These are phyloP conservation scores for Neofusicoccum cordaticola DNA, from an alignment of 2,329 filamentous ascomycete species.

Conservation along the genomic window DNA sequence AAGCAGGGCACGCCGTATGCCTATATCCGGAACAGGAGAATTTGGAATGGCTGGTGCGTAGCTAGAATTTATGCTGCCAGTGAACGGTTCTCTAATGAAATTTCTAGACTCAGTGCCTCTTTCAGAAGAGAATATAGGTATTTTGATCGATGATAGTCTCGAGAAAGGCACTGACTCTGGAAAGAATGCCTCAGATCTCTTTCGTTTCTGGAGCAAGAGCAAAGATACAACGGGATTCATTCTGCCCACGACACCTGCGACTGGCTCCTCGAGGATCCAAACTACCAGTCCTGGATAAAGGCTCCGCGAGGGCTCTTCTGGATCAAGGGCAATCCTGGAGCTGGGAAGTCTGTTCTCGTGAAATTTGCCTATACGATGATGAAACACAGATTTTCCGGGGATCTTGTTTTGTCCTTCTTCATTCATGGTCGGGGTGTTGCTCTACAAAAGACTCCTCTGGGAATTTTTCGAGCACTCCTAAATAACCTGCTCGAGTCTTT, in stretches of 20 bases:
- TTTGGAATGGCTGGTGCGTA: background rate
- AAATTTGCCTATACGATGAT: background rate
- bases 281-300: background rate
- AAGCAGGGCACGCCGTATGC: background rate
- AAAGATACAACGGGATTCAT: background rate
- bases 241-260: background rate
- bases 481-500: background rate
- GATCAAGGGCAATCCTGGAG: background rate
- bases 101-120: background rate
- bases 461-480: background rate
- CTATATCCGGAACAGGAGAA: too few species aligned
- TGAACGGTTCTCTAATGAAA: background rate
- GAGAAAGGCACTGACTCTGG: too few species aligned
- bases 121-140: background rate
- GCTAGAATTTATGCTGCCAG: background rate
- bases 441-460: background rate
- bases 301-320: background rate
- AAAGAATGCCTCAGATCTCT: background rate
- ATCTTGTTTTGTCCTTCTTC: background rate
- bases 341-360: background rate
- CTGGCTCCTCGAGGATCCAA: background rate
- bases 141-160: background rate
- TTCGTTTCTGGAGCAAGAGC: background rate
- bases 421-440: background rate
- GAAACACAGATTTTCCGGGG: background rate